Conservation (phyloP, 2,329 filamentous ascomycete species). For the Colletotrichum phormii region DNA sequence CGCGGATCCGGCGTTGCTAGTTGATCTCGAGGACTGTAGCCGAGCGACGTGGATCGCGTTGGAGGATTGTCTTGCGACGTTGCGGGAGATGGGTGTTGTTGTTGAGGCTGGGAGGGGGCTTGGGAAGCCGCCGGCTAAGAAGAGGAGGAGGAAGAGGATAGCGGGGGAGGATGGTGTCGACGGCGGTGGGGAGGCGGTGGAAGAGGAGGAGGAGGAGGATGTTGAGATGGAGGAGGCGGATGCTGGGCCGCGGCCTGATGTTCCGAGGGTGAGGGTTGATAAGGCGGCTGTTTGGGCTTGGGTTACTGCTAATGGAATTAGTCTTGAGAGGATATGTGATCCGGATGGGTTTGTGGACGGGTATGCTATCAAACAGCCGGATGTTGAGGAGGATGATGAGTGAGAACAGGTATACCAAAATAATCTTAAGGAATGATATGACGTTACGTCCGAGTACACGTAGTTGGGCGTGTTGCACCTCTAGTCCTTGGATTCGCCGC, state of each 20-base stretch:
- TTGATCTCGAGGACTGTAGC: constrained; percentile 78
- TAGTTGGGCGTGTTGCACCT: not conserved
- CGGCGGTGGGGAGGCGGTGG: constrained; percentile 35
- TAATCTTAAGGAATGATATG: not conserved
- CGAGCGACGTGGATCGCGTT: constrained; percentile 83
- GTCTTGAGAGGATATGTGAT: constrained; percentile 75
- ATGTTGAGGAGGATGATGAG: constrained; percentile 47
- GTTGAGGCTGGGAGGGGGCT: constrained; percentile 65
- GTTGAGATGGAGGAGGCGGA: constrained; percentile 42
- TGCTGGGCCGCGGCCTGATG: constrained; percentile 44
- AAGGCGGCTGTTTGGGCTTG: constrained; percentile 73
- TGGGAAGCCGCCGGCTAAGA: constrained; percentile 45
- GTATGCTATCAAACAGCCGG: constrained; percentile 65
- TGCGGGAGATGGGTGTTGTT: constrained; percentile 84
- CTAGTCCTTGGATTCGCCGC: no score
- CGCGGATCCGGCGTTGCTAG: constrained; percentile 51
- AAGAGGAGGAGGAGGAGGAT: constrained; percentile 39
- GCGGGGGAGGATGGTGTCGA: constrained; percentile 11
- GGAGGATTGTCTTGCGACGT: constrained; percentile 83
- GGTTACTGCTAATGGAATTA: constrained; percentile 71
- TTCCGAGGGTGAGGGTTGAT: constrained; percentile 63
- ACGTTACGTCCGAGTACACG: no score
- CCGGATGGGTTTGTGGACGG: constrained; percentile 79
- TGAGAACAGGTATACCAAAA: not conserved
- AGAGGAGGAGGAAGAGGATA: constrained; percentile 26